phyloP scores from a whole-genome alignment of 352 stramenopile species.

The Phytophthora niederhauseri region DNA sequence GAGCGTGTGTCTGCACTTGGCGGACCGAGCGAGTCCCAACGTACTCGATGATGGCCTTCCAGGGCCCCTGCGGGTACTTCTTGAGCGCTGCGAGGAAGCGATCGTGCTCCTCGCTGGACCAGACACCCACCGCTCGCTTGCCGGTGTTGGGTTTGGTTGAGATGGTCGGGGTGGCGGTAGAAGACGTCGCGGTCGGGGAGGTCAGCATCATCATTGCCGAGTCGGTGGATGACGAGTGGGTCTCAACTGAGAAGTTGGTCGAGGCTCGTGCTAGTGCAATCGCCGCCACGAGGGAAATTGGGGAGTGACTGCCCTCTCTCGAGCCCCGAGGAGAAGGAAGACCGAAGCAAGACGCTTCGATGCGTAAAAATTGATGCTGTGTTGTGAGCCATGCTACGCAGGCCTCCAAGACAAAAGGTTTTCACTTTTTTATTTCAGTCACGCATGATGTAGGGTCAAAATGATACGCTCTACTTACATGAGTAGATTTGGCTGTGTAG shows the following conservation, averaged over 20 bases:
- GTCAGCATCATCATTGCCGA: slow-evolving; percentile 18
- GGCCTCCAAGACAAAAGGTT: too few relatives aligned
- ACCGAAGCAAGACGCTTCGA: slow-evolving; percentile 7
- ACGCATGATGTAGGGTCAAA: too few relatives aligned
- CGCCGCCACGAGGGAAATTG: slow-evolving; percentile 30
- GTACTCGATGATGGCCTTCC: slow-evolving; percentile 50
- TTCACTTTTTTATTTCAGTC: too few relatives aligned
- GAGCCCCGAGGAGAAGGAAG: background rate
- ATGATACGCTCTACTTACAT: too few relatives aligned
- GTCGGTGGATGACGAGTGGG: background rate
- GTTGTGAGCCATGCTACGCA: too few relatives aligned
- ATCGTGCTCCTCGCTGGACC: slow-evolving; percentile 66
- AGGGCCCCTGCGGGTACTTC: slow-evolving; percentile 55
- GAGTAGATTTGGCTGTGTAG: too few relatives aligned
- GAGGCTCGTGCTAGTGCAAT: slow-evolving; percentile 20
- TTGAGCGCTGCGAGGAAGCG: slow-evolving; percentile 59
- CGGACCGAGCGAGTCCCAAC: slow-evolving; percentile 59
- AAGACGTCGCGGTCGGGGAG: slow-evolving; percentile 10
- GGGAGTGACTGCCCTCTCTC: slow-evolving; percentile 24
- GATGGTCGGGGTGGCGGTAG: background rate
- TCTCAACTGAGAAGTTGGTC: slow-evolving; percentile 22
- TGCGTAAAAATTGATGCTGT: too few relatives aligned
- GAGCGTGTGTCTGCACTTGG: slow-evolving; percentile 70
- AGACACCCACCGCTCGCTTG: slow-evolving; percentile 45
- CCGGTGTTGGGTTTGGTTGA: slow-evolving; percentile 11